A percentile compares a stretch with the other conserved stretches of the same genome.
Evolutionary conservation across 768 basidiomycete genomes (phyloP).

Genomic region (Phaeolepiota aurea): DNA sequence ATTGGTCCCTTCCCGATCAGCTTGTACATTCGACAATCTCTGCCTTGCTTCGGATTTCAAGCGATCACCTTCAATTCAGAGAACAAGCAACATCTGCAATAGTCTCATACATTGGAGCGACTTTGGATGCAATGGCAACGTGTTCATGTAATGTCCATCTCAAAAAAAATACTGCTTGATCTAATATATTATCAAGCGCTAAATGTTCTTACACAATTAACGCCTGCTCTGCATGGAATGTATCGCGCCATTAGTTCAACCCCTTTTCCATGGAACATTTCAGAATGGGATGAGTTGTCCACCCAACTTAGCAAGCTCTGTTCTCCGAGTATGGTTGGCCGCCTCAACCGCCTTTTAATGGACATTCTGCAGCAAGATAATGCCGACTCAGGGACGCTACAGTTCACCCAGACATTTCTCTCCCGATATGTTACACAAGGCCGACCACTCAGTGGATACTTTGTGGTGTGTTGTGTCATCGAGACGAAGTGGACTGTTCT

Average conservation of each 20-base stretch:
- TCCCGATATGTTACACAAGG: conserved; percentile 69
- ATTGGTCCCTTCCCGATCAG: conserved; percentile 84
- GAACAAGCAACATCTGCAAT: conserved; percentile 50
- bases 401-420: conserved; percentile 61
- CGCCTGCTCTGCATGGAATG: conserved; percentile 79
- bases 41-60: conserved; percentile 62
- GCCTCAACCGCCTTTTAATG: conserved; percentile 59
- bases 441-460: conserved; percentile 79
- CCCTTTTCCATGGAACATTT: conserved; percentile 62
- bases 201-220: conserved; percentile 65
- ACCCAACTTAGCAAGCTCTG: conserved; percentile 51
- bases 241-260: conserved; percentile 81
- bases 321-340: conserved; percentile 57
- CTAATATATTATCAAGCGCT: no score
- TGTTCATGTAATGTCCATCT: no score
- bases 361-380: conserved; percentile 54
- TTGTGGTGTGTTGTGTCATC: conserved; percentile 82
- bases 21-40: conserved; percentile 74
- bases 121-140: conserved; percentile 45
- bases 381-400: conserved; percentile 37
- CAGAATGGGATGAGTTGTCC: conserved; percentile 56
- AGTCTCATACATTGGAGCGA: conserved; percentile 45
- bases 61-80: conserved; percentile 39
- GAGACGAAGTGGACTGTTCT: conserved; percentile 83
- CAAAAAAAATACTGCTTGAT: no score